These are phyloP conservation scores for Leptosphaerulina australis DNA, from an alignment of 2,329 filamentous ascomycete genomes.

Conservation along the genomic window DNA sequence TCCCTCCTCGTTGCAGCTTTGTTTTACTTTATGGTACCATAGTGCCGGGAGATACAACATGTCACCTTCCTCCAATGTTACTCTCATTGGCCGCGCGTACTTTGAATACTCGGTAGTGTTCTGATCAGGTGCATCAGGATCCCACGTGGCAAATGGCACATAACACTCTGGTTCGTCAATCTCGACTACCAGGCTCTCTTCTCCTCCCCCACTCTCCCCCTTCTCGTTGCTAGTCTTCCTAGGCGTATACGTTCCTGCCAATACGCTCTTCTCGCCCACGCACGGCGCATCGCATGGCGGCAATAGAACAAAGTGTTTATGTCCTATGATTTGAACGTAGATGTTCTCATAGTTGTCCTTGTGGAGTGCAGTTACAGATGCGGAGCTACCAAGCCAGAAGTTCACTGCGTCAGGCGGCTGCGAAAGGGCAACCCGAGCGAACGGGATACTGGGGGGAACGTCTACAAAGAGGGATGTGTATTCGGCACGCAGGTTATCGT, in stretches of 20 bases:
- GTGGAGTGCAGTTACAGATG: conserved; percentile 73
- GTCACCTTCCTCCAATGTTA: conserved; percentile 74
- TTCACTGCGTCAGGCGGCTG: conserved; percentile 76
- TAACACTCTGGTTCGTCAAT: conserved; percentile 48
- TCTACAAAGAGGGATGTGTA: conserved; percentile 68
- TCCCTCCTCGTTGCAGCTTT: conserved; percentile 70
- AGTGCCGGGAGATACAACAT: conserved; percentile 82
- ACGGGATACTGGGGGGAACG: conserved; percentile 69
- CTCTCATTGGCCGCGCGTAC: conserved; percentile 65
- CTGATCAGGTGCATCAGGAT: conserved; percentile 64
- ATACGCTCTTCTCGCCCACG: conserved; percentile 67
- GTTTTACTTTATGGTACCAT: conserved; percentile 83
- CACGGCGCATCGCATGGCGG: conserved; percentile 73
- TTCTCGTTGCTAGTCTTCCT: conserved; percentile 23
- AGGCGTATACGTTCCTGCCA: conserved; percentile 63
- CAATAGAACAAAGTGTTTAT: conserved; percentile 76
- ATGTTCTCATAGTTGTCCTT: conserved; percentile 87
- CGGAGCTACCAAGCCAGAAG: conserved; percentile 77
- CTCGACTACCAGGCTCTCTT: conserved; percentile 39
- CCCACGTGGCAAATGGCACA: conserved; percentile 76
- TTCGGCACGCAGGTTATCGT: conserved; percentile 79
- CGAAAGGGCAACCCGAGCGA: conserved; percentile 73
- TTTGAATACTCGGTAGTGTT: conserved; percentile 63
- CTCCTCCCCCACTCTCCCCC: neutral
- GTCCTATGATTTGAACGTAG: conserved; percentile 75